Evolutionary conservation across 176 grass and related monocot species (phyloP).

Genomic region (Poa pratensis): DNA sequence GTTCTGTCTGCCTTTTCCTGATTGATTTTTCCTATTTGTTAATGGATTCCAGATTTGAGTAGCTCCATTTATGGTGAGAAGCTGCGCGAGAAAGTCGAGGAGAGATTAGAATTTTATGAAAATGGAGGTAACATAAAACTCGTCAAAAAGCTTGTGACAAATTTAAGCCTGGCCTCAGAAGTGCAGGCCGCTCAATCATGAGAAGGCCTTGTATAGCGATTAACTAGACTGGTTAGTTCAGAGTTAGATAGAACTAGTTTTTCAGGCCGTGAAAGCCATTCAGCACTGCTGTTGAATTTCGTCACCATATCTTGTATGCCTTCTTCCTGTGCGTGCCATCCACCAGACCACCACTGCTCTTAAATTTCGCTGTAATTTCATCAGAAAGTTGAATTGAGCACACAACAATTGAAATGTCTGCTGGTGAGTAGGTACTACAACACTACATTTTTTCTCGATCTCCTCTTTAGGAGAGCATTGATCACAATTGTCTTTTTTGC

Average conservation of each 20-base stretch:
- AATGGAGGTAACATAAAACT: conserved; percentile 44
- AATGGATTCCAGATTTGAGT: conserved; percentile 52
- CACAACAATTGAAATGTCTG: too few species aligned
- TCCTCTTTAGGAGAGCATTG: too few species aligned
- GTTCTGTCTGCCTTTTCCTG: conserved; percentile 5
- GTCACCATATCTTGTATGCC: too few species aligned
- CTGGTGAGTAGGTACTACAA: too few species aligned
- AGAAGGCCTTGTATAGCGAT: neutral
- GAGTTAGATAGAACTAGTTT: neutral
- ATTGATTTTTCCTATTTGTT: conserved; percentile 14
- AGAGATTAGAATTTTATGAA: conserved; percentile 89
- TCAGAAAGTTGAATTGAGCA: conserved; percentile 43
- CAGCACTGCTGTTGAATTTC: too few species aligned
- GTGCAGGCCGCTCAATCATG: neutral
- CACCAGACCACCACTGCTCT: too few species aligned
- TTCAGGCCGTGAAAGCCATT: too few species aligned
- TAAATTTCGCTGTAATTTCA: too few species aligned
- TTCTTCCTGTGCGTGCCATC: too few species aligned
- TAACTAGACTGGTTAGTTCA: neutral
- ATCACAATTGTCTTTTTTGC: too few species aligned
- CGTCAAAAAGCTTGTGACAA: too few species aligned
- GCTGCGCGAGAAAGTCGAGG: conserved; percentile 85
- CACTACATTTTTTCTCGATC: too few species aligned
- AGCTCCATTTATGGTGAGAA: conserved; percentile 80
- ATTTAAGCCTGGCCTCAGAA: conserved; percentile 30